Evolutionary conservation across 179 eudicot genomes (phyloP).

Genomic region (Drosera spatulata): DNA sequence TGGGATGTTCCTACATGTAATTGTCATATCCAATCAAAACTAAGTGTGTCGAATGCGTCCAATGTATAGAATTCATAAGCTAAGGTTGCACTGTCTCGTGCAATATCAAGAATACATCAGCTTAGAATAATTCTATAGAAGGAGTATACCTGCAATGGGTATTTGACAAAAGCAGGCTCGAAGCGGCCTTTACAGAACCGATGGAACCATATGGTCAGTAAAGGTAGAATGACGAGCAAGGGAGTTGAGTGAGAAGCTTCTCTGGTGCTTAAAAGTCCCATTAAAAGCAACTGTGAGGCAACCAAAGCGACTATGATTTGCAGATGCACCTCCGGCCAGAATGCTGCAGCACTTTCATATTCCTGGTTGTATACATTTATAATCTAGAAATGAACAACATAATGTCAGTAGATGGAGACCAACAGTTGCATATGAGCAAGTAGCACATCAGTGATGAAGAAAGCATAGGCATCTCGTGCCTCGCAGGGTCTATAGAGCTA

Average conservation of each 20-base stretch:
- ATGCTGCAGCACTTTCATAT: constrained; percentile 29
- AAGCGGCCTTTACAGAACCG: constrained; percentile 18
- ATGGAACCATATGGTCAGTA: constrained; percentile 25
- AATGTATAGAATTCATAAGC: no score
- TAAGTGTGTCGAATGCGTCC: neutral
- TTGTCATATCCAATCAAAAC: neutral
- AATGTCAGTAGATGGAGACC: neutral
- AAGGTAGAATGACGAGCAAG: constrained; percentile 25
- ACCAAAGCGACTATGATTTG: constrained; percentile 21
- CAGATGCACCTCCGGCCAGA: constrained; percentile 34
- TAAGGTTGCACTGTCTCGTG: neutral
- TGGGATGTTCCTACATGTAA: neutral
- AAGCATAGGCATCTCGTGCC: no score
- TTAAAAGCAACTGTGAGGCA: constrained; percentile 23
- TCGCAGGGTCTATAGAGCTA: neutral
- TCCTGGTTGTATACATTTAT: constrained; percentile 32
- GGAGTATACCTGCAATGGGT: constrained; percentile 21
- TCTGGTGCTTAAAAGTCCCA: constrained; percentile 31
- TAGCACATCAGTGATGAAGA: no score
- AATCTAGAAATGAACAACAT: constrained; percentile 4
- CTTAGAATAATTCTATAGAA: neutral
- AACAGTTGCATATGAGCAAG: no score
- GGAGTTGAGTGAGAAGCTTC: constrained; percentile 27
- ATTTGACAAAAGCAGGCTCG: constrained; percentile 18
- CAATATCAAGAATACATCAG: neutral